These are phyloP conservation scores for Fusarium xylarioides DNA, from an alignment of 2,329 filamentous ascomycete species.

Conservation along the genomic window DNA sequence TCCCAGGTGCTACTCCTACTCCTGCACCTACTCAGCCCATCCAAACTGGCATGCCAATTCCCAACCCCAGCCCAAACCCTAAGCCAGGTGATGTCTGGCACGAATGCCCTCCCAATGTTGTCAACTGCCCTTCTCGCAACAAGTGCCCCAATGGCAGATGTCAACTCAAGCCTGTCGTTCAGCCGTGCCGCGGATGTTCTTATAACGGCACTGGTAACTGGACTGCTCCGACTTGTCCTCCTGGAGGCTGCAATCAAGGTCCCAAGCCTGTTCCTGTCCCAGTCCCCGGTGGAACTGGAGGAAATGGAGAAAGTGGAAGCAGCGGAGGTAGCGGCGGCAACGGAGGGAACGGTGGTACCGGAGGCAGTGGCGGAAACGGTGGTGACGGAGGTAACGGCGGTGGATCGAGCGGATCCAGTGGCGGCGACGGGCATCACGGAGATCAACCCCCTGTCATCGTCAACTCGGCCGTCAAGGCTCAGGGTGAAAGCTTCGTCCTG, in stretches of 20 bases:
- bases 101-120: slow-evolving; percentile 29
- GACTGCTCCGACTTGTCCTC: slow-evolving; percentile 30
- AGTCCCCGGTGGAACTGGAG: slow-evolving; percentile 1
- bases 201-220: slow-evolving; percentile 24
- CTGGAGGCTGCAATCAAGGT: slow-evolving; percentile 24
- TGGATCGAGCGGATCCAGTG: slow-evolving; percentile 3
- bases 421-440: background rate
- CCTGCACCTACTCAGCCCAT: background rate
- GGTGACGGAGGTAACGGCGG: background rate
- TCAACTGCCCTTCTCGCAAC: slow-evolving; percentile 32
- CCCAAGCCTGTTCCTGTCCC: slow-evolving; percentile 12
- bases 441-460: slow-evolving; percentile 11
- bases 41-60: slow-evolving; percentile 2
- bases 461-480: slow-evolving; percentile 15
- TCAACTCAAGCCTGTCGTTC: slow-evolving; percentile 12
- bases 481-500: background rate
- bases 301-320: background rate
- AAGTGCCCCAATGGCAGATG: slow-evolving; percentile 27
- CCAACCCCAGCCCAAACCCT: background rate
- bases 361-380: background rate
- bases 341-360: background rate
- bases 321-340: background rate
- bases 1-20: slow-evolving; percentile 10
- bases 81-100: slow-evolving; percentile 30
- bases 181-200: slow-evolving; percentile 25